These are phyloP conservation scores for Tribonema minus DNA, from an alignment of 108 stramenopile species.

Conservation along the genomic window DNA sequence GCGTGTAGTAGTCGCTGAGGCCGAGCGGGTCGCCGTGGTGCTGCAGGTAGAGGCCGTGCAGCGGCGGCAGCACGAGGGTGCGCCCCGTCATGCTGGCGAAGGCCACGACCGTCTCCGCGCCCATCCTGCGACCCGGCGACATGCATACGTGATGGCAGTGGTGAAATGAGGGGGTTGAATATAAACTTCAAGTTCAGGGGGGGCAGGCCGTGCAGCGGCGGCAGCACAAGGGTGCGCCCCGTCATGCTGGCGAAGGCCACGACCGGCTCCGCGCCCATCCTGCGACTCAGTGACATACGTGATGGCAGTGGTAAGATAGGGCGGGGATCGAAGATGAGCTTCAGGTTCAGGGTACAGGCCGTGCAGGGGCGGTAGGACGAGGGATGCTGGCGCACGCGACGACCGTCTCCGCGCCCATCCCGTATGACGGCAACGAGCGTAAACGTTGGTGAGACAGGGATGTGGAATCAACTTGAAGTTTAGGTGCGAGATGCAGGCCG, in stretches of 20 bases:
- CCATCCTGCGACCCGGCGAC: constrained; percentile 13
- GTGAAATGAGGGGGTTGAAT: too few relatives aligned
- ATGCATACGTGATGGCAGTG: background rate
- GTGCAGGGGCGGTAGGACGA: constrained; percentile 40
- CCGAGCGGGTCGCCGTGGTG: too few relatives aligned
- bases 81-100: constrained; percentile 31
- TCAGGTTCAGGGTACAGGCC: too few relatives aligned
- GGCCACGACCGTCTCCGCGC: constrained; percentile 17
- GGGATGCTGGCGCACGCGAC: constrained; percentile 10
- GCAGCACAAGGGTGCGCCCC: constrained; percentile 35
- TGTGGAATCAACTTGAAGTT: too few relatives aligned
- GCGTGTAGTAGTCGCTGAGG: too few relatives aligned
- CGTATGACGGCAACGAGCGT: background rate
- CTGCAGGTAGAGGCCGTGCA: too few relatives aligned
- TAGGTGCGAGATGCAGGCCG: too few relatives aligned
- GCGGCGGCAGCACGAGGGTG: constrained; percentile 36
- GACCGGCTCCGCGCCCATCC: constrained; percentile 33
- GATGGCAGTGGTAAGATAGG: too few relatives aligned
- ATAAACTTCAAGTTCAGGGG: too few relatives aligned
- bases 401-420: constrained; percentile 34
- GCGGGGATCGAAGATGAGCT: too few relatives aligned
- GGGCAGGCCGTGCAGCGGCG: too few relatives aligned
- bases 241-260: constrained; percentile 21
- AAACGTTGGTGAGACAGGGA: too few relatives aligned
- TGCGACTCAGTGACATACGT: background rate